Base-by-base conservation (phyloP, 208 protist species). In the Leishmania turanica region DNA sequence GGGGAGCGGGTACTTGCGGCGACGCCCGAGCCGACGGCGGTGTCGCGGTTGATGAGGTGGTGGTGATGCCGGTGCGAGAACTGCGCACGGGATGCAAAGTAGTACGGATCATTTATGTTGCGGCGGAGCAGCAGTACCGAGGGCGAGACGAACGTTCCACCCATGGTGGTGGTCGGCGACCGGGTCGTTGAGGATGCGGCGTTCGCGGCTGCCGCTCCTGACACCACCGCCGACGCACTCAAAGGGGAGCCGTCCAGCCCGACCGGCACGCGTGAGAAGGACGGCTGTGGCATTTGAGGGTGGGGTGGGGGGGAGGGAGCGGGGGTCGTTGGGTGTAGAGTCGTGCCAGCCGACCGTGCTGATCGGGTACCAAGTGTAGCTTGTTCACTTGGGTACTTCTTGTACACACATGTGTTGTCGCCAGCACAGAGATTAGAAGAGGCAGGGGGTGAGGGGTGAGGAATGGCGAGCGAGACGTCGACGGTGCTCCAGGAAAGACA, bases 81-180 rank as follows among this genome's bases (percentile, higher is more conserved):
- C 71, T 56, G 71, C 17, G 49, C 47, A 34, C 71, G 49, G 21
- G 71, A 75, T n/a, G 42, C 51, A 27, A 45, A 58, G 71, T 56
- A 75, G 71, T 42, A 75, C 13, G n/a, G 71, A 27, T 75, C 42
- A 42, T 75, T 58, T 15, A 75, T 42, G 71, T 8, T 75, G 71
- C 51, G 49, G 51, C 71, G 71, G 24, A n/a, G n/a, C 47, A 75
- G 49, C 31, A n/a, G 70, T 8, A 37, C 17, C 13, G 49, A 51
- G 7, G 68, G 24, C 19, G 68, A 45, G 68, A 13, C 34, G 27
- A 53, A 31, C n/a, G 47, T 56, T n/a, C 70, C 70, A 11, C 11
- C 13, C 27, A 11, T 31, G 11, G 42, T 56, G 47, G 70, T 75
- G 70, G 2, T 53, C 31, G 47, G 47, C 15, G 70, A 75, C 9